Evolutionary conservation across 2,329 filamentous ascomycete species (phyloP), one percentile per base, ranked within the genome.

Genomic region (Colletotrichum liriopes): DNA sequence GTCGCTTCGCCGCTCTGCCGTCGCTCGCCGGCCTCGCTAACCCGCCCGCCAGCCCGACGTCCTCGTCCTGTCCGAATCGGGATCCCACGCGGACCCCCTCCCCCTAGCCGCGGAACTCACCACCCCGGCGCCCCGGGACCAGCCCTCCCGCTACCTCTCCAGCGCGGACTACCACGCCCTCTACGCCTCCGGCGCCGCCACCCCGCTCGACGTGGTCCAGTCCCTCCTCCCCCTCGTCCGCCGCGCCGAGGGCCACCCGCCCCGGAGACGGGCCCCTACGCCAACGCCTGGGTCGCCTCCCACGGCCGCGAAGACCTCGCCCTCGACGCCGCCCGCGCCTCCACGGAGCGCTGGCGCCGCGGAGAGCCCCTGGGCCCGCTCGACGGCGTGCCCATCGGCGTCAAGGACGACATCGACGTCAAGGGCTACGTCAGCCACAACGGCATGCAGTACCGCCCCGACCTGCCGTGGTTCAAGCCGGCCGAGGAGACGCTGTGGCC

Each of bases 401-500:
- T 96, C 76, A 97, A 98, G 82, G 94, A 97, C 78, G 94, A 97
- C 77, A 87, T 92, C 20, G 87, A 92, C 74, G 84, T 95, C 41
- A 86, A 90, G 74, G 94, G 93, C 18, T 95, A 94, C 79, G 87
- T 89, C 62, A 89, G 87, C 74, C 92, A 90, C 65, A 82, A 89
- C 59, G 94, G 93, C 29, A 91, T 92, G 77, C 87, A 84, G 73
- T 85, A 91, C 56, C 86, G 92, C 74, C 87, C 89, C 69, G 88
- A 85, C 2, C 77, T 85, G 49, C 80, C 83, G 3, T 85, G 81
- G 75, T 89, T 87, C 88, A 86, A 76, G 65, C 83, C 87, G 73
- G 85, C 78, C 74, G 85, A 77, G 78, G 82, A 86, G 73, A 93
- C 93, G 0, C 87, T 86, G 5, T 95, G 93, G 92, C 93, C 93